phyloP scores from a whole-genome alignment of 768 basidiomycete genomes.

The Clitopilus passeckerianus region DNA sequence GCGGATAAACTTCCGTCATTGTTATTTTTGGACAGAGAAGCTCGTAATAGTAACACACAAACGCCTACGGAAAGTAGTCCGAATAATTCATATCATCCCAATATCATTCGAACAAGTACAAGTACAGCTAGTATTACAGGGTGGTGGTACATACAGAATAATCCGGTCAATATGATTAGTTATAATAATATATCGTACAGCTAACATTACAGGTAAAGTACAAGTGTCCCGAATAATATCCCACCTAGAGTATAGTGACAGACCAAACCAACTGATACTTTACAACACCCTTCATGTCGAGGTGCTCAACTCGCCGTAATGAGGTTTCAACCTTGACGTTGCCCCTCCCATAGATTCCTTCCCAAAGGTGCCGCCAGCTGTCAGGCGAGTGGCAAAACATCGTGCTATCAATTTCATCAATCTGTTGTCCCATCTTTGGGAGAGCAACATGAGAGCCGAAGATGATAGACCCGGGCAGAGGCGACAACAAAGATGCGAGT shows the following conservation, averaged over 20 bases:
- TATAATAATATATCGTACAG: too few relatives aligned
- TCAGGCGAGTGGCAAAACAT: slow-evolving; percentile 32
- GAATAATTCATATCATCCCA: neutral
- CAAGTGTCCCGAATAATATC: neutral
- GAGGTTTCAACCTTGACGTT: slow-evolving; percentile 26
- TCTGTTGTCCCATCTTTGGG: slow-evolving; percentile 22
- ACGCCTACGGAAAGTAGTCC: neutral
- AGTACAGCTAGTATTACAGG: neutral
- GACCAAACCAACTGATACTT: slow-evolving; percentile 17
- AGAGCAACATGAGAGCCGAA: slow-evolving; percentile 35
- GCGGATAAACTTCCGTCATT: neutral
- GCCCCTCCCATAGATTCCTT: slow-evolving; percentile 26
- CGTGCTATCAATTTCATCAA: neutral
- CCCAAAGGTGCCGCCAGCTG: slow-evolving; percentile 32
- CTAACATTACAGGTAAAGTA: neutral
- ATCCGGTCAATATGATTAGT: neutral
- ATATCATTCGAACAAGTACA: neutral
- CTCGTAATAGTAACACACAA: neutral
- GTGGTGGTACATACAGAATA: neutral
- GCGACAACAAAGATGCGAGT: slow-evolving; percentile 37
- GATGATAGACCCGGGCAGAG: slow-evolving; percentile 37
- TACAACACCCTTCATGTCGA: neutral
- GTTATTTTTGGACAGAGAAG: neutral
- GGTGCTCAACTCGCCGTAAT: slow-evolving; percentile 7
- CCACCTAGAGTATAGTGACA: slow-evolving; percentile 13